These are phyloP conservation scores for Beauveria australis DNA, from an alignment of 2,329 filamentous ascomycete genomes.

Conservation along the genomic window DNA sequence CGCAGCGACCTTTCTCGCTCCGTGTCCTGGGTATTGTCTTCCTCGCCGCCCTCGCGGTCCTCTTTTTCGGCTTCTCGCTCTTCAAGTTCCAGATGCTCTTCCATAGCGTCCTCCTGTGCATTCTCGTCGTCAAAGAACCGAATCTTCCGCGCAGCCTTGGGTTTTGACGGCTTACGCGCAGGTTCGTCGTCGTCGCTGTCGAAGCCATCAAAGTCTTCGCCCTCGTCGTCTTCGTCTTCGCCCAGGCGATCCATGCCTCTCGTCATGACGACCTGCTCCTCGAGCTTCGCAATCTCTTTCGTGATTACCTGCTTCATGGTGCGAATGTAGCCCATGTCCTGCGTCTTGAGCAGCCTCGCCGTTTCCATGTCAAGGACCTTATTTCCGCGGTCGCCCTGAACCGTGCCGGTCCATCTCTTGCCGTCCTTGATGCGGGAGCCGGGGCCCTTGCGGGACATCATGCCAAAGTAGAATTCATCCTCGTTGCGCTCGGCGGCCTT, in stretches of 20 bases:
- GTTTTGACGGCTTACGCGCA: slow-evolving; percentile 20
- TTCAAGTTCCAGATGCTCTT: slow-evolving; percentile 22
- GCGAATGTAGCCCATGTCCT: slow-evolving; percentile 57
- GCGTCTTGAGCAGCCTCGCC: slow-evolving; percentile 58
- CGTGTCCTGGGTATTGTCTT: slow-evolving; percentile 22
- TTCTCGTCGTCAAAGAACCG: slow-evolving; percentile 40
- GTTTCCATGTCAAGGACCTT: slow-evolving; percentile 46
- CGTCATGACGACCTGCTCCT: slow-evolving; percentile 43
- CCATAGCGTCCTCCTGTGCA: slow-evolving; percentile 24
- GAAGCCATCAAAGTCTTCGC: slow-evolving; percentile 22
- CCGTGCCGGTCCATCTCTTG: slow-evolving; percentile 45
- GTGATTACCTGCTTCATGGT: slow-evolving; percentile 51
- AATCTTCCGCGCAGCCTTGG: slow-evolving; percentile 37
- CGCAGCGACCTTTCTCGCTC: slow-evolving; percentile 34
- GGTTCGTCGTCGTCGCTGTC: slow-evolving; percentile 25
- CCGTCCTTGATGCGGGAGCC: slow-evolving; percentile 40
- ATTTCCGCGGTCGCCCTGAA: slow-evolving; percentile 51
- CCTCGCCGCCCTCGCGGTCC: slow-evolving; percentile 15
- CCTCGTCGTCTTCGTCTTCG: slow-evolving; percentile 25
- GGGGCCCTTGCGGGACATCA: slow-evolving; percentile 54
- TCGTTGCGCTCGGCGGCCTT: slow-evolving; percentile 61
- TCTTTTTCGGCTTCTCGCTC: slow-evolving; percentile 20
- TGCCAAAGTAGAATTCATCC: slow-evolving; percentile 66
- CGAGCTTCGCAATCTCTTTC: slow-evolving; percentile 48
- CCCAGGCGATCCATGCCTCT: slow-evolving; percentile 29